Evolutionary conservation across 208 protist species (phyloP), one percentile per base, ranked within the genome.

Genomic region (Porcisia hertigi): DNA sequence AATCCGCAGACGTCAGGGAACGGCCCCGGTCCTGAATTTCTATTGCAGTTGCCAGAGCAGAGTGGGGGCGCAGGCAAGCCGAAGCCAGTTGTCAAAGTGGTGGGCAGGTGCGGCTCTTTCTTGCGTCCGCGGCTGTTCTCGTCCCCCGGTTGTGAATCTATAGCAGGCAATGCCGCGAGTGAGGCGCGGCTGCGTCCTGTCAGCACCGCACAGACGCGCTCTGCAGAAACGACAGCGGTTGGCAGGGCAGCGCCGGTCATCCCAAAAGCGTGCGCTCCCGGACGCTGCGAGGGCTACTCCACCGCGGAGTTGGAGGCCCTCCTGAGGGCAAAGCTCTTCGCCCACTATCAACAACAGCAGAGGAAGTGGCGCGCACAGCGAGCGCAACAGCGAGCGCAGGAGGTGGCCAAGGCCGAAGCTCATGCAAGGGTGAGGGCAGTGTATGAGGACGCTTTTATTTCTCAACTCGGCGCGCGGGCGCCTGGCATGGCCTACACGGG

Each of bases 291-390:
- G 41, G 85, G 80, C 12, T 55, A 87, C 72, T 86, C 90, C 25
- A 82, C 87, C 30, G 79, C 72, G 34, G 82, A 84, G 41, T 67
- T 95, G 69, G 88, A 93, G 76, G 36, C 55, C 7, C 75, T 90
- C 7, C 72, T 95, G 34, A 82, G 88, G 16, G 79, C 69, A 6
- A 92, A 90, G 69, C 76, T 95, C 30, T 57, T 87, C 39, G 76
- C 83, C 0, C 88, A 87, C 77, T 79, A 90, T 78, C 54, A 73
- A 36, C 69, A 60, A 25, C 82, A 88, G 14, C 88, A 91, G 39
- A 64, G 77, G 69, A 53, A 63, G 62, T 60, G 89, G n/a, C 84
- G 84, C 5, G 79, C 64, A 0, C 67, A 77, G 67, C 85, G 82
- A 2, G 77, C 84, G 64, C 81, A 79, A 39, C 54, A 76, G 14